Base-by-base conservation (phyloP, 176 grass and related monocot genomes). In the Triticum aestivum region DNA sequence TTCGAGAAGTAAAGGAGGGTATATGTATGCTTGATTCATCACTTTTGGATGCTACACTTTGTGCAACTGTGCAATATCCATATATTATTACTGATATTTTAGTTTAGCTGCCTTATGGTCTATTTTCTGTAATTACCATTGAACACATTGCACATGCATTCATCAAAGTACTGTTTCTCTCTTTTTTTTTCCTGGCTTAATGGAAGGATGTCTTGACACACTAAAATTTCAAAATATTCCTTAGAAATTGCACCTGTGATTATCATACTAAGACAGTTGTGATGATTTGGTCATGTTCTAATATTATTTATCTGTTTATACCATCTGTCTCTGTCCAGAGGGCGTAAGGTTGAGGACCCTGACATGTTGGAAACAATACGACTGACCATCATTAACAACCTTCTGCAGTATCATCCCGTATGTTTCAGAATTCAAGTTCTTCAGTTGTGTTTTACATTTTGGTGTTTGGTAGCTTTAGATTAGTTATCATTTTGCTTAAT, bases 341-440 rank as follows among this genome's bases (percentile, higher is more conserved):
- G 96, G 18, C 92, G 96, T 75, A 98, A 98, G 75, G 90, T 98
- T 81, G 96, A 96, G 84, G 88, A 98, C 85, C 96, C 96, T 61
- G 88, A 86, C 90, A 96, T 94, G 90, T 78, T 98, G 73, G 96
- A 98, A 84, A 91, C 88, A 87, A 96, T 98, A 84, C 88, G 96
- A 7, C 88, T 98, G 69, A 94, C 96, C 38, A 90, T 98, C 80
- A 98, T 98, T 87, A 98, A 94, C 92, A 98, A 98, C 79, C 96
- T 98, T 84, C 94, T 98, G 59, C 81, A 94, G 81, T 98, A 96
- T 77, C 96, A 98, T 91, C 93, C 96, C 63, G 96, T 98, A 93
- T 69, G 90, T 96, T 87, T 69, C 75, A 74, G 37, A 56, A 10
- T 49, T 78, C 67, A 59, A 62, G 56, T 66, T 21, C 39, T 86